These are phyloP conservation scores for Fonsecaea nubica DNA, from an alignment of 2,329 filamentous ascomycete species.

Conservation along the genomic window DNA sequence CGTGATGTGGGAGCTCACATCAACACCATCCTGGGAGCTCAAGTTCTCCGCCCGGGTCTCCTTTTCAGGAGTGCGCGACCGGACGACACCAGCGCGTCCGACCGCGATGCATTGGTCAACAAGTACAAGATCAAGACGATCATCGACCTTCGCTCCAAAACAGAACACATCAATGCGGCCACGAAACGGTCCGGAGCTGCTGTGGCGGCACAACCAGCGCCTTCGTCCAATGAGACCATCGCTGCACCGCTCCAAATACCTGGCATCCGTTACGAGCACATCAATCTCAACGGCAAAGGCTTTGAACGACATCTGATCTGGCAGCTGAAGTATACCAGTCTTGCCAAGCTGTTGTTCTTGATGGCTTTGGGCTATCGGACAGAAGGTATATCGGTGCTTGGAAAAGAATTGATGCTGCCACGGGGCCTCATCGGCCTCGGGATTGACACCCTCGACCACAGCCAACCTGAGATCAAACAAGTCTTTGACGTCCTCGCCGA, in stretches of 20 bases:
- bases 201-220: constrained; percentile 47
- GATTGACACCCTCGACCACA: constrained; percentile 72
- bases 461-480: constrained; percentile 67
- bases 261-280: constrained; percentile 67
- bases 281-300: constrained; percentile 75
- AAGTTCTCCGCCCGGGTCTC: constrained; percentile 65
- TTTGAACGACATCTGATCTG: constrained; percentile 73
- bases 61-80: constrained; percentile 71
- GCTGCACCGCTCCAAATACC: constrained; percentile 67
- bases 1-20: constrained; percentile 69
- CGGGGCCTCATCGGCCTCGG: constrained; percentile 75
- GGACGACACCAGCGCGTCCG: constrained; percentile 74
- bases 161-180: constrained; percentile 73
- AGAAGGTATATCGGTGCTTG: constrained; percentile 72
- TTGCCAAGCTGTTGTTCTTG: constrained; percentile 66
- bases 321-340: constrained; percentile 67
- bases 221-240: constrained; percentile 53
- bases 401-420: constrained; percentile 72
- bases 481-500: constrained; percentile 71
- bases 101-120: constrained; percentile 65
- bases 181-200: constrained; percentile 62
- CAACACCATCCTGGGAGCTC: constrained; percentile 54
- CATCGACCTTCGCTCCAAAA: constrained; percentile 81
- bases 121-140: constrained; percentile 72
- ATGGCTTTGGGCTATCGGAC: constrained; percentile 71